phyloP scores from a whole-genome alignment of 805 yeast genomes.

The Ogataea philodendri region DNA sequence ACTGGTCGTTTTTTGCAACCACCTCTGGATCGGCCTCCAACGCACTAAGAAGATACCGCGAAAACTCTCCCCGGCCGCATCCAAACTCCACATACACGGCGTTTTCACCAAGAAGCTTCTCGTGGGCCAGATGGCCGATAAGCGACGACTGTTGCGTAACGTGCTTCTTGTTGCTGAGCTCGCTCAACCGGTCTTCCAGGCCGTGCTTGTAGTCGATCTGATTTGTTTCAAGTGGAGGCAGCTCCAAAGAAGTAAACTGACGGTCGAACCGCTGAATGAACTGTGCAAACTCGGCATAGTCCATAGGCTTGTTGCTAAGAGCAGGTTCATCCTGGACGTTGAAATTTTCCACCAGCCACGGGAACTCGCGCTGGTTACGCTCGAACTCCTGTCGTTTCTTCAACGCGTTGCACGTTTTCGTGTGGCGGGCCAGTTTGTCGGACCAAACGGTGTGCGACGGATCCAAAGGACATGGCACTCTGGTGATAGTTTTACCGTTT shows the following conservation, averaged over 20 bases:
- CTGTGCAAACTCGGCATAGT: slow-evolving; percentile 23
- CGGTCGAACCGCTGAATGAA: slow-evolving; percentile 20
- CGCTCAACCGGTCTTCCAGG: slow-evolving; percentile 43
- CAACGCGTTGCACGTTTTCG: slow-evolving; percentile 57
- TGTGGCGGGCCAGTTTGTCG: slow-evolving; percentile 52
- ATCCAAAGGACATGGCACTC: slow-evolving; percentile 78
- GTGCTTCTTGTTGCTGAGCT: slow-evolving; percentile 65
- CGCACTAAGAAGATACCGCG: slow-evolving; percentile 54
- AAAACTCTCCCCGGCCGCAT: slow-evolving; percentile 84
- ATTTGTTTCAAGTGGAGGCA: slow-evolving; percentile 15
- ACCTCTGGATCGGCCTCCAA: slow-evolving; percentile 19
- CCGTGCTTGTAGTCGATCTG: slow-evolving; percentile 31
- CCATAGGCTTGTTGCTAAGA: slow-evolving; percentile 6
- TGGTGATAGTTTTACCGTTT: slow-evolving; percentile 31
- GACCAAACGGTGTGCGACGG: slow-evolving; percentile 72
- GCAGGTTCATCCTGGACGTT: slow-evolving; percentile 37
- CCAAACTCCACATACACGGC: slow-evolving; percentile 73
- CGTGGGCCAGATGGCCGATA: slow-evolving; percentile 58
- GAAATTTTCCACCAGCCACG: slow-evolving; percentile 50
- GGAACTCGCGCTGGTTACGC: slow-evolving; percentile 29
- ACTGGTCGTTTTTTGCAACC: slow-evolving; percentile 26
- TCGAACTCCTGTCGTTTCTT: slow-evolving; percentile 31
- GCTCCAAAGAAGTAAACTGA: slow-evolving; percentile 14
- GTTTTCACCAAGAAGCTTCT: slow-evolving; percentile 37
- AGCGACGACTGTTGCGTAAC: slow-evolving; percentile 79